Percentiles rank a stretch among this genome's conserved stretches.
Conservation (phyloP, 192 early-diverging fungal genomes). For the Oehlia diaphana region DNA sequence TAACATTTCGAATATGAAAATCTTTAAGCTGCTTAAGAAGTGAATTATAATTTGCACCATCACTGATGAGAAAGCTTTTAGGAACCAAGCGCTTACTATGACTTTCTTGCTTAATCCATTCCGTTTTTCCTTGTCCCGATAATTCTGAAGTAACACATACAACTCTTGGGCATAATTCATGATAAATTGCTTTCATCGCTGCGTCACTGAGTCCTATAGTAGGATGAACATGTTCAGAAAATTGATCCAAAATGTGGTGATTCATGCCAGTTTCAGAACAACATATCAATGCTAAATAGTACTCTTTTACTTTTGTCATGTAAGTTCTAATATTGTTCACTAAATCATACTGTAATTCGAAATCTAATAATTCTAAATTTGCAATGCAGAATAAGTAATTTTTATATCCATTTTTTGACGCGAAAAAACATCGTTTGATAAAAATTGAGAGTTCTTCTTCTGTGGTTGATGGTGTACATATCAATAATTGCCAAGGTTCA, state of each 20-base stretch:
- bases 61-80: conserved; percentile 21
- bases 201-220: not conserved
- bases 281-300: conserved; percentile 31
- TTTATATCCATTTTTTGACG: conserved; percentile 18
- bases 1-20: not conserved
- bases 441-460: conserved; percentile 28
- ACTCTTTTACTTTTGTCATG: not conserved
- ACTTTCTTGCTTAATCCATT: conserved; percentile 25
- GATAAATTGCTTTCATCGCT: conserved; percentile 20
- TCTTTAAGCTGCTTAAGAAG: conserved; percentile 7
- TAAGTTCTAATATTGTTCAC: conserved; percentile 13
- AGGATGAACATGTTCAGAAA: conserved; percentile 21
- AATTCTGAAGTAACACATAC: conserved; percentile 22
- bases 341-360: conserved; percentile 31
- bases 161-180: conserved; percentile 21
- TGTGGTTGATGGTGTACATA: conserved; percentile 24
- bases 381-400: conserved; percentile 27
- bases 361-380: conserved; percentile 30
- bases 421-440: conserved; percentile 29
- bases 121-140: conserved; percentile 29
- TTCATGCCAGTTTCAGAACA: conserved; percentile 21
- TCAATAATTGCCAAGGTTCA: conserved; percentile 30
- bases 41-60: not conserved
- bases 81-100: not conserved
- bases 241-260: conserved; percentile 32